Base-by-base conservation (phyloP, 192 early-diverging fungal genomes). In the Backusella westeae region DNA sequence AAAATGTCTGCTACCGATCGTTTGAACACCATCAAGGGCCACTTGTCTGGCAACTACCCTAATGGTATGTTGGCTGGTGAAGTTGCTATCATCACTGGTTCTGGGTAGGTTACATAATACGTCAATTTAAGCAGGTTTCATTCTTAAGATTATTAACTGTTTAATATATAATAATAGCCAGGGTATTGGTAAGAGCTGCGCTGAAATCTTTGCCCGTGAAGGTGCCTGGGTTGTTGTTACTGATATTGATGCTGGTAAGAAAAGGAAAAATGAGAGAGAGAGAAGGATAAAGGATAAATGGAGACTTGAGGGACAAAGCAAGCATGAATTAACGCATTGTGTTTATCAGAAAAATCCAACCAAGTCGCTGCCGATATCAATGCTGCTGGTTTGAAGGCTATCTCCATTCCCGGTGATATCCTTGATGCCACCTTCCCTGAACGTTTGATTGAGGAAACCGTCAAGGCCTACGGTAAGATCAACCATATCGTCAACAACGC, bases 401-500 rank as follows among this genome's bases (percentile, higher is more conserved):
- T 95, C n/a, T 91, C 95, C 75, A 89, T 90, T 70, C 79, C 82
- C 14, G 89, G 89, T 36, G 87, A 90, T 75, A 86, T 90, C 21
- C 79, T 87, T 5, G 86, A 90, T 59, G 77, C 84, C 42, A 69
- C 77, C 12, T 90, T 89, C 83, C 86, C 89, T 21, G 89, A 89
- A 6, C 74, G 74, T 38, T 80, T 90, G 15, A 81, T 90, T 39
- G 80, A 88, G 39, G 87, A 80, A 14, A 86, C 89, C 35, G 79
- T 90, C 75, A 82, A 84, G 79, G 89, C 88, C 63, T 94, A 91
- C 84, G 92, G 92, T 53, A 90, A 91, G 70, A 81, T 94, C 84
- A 92, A 94, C 79, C 84, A 97, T 73, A 85, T 99, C 34, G 89
- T 99, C 83, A 99, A 99, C 93, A 99, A 99, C 72, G 97, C 97